Base-by-base conservation (phyloP, 257 asterid genomes). In the Capsicum chinense region DNA sequence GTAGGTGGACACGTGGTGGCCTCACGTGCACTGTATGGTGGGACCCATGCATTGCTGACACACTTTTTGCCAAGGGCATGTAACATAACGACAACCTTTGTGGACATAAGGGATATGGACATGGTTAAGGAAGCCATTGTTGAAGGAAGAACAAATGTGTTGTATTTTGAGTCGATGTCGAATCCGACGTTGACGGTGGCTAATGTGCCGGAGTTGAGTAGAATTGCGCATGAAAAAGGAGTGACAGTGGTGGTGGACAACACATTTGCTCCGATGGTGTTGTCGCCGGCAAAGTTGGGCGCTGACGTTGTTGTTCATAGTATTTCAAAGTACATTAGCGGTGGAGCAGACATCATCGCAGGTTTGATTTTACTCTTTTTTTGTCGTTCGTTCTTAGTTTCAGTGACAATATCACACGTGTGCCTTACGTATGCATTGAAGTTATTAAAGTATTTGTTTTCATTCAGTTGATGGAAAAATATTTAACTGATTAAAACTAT, bases 301-400 rank as follows among this genome's bases (percentile, higher is more conserved):
- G 98, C 98, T 52, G 99, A 94, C 85, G 98, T 96, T 16, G 99
- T 96, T 57, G 90, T 96, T 11, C 98, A 96, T 73, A 96, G 99
- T 37, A 93, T 96, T 79, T 90, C 99, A 67, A 96, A 96, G 91
- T 96, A 90, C 83, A 92, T 96, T 19, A 96, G 98, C 87, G 99
- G 99, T 21, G 94, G 97, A 71, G 98, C 98, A 66, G 99, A 96
- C 73, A 90, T 96, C 71, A 93, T 96, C 13, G 99, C 99, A 85
- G 99, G 99, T 94, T 47, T 80, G 35, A 47, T 10, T 63, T 33
- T 3, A 42, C 13, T 69, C 50, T 6, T 39, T 8, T 12, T 44
- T 60, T 11, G 57, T 71, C 9, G 33, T 26, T 26, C 68, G 9
- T 47, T n/a, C 69, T n/a, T 17, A 14, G 42, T 8, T 70, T 11